Conservation (phyloP, 306 rosid species). For the Lathyrus sativus region DNA sequence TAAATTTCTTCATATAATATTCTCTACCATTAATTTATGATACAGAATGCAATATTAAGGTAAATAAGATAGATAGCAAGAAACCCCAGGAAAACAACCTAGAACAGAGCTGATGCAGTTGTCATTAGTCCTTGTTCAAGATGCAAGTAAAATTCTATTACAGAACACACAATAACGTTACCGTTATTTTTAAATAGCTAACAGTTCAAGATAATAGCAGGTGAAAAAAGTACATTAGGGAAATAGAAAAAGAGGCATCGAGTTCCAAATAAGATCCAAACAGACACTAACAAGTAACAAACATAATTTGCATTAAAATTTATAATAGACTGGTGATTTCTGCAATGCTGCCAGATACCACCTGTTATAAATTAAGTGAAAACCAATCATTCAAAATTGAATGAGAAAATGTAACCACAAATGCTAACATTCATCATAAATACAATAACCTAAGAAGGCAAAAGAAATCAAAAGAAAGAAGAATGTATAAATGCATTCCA, state of each 20-base stretch:
- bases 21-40: constrained; percentile 25
- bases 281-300: not conserved
- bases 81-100: constrained; percentile 29
- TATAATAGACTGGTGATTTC: constrained; percentile 1
- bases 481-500: not conserved
- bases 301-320: not conserved
- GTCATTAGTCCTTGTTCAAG: not conserved
- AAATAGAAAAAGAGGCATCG: not conserved
- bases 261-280: constrained; percentile 9
- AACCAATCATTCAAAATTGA: constrained; percentile 13
- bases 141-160: constrained; percentile 14
- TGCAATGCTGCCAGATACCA: not conserved
- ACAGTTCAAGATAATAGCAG: not conserved
- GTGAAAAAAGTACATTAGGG: not conserved
- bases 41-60: constrained; percentile 8
- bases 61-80: constrained; percentile 18
- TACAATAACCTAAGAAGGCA: not conserved
- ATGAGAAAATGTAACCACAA: constrained; percentile 5
- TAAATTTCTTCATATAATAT: constrained; percentile 18
- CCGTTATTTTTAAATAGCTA: constrained; percentile 6
- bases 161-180: not conserved
- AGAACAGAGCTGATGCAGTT: constrained; percentile 17
- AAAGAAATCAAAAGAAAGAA: constrained; percentile 1
- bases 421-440: not conserved
- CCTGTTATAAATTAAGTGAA: constrained; percentile 2